Conservation (phyloP, 2,329 filamentous ascomycete genomes). For the Penicillium vulpinum region DNA sequence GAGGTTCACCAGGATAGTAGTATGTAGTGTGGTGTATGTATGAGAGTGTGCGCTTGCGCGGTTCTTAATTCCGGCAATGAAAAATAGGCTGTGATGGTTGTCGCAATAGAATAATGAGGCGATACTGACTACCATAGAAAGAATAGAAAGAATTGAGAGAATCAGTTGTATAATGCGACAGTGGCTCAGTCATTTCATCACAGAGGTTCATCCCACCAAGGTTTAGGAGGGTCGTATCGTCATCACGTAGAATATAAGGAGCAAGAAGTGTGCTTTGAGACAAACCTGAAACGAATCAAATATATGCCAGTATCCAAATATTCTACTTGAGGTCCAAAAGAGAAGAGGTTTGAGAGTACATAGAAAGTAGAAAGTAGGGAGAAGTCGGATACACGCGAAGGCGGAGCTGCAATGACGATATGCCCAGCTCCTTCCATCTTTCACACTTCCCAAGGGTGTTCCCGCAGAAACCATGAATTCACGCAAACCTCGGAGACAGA, state of each 20-base stretch:
- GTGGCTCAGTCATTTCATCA: constrained; percentile 8
- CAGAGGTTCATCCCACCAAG: constrained; percentile 13
- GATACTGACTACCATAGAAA: neutral
- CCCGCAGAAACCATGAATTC: constrained; percentile 28
- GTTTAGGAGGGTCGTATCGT: constrained; percentile 1
- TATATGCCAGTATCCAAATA: neutral
- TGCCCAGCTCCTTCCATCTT: neutral
- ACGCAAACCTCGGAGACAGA: constrained; percentile 35
- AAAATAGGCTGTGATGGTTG: neutral
- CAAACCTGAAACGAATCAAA: neutral
- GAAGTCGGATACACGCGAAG: constrained; percentile 3
- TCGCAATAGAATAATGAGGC: neutral
- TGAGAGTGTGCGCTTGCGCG: constrained; percentile 3
- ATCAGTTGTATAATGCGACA: constrained; percentile 10
- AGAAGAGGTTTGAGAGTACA: neutral
- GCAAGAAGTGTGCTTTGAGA: neutral
- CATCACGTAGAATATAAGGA: constrained; percentile 1
- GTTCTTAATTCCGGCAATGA: constrained; percentile 11
- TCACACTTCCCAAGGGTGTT: neutral
- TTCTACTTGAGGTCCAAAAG: neutral
- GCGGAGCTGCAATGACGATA: constrained; percentile 16
- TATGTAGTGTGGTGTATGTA: constrained; percentile 6
- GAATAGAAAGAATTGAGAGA: neutral
- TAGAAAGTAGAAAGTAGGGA: neutral
- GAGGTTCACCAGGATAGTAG: neutral